Percentiles rank a stretch among this genome's conserved stretches.
phyloP scores from a whole-genome alignment of 306 rosid genomes.

The Vigna nakashimae region DNA sequence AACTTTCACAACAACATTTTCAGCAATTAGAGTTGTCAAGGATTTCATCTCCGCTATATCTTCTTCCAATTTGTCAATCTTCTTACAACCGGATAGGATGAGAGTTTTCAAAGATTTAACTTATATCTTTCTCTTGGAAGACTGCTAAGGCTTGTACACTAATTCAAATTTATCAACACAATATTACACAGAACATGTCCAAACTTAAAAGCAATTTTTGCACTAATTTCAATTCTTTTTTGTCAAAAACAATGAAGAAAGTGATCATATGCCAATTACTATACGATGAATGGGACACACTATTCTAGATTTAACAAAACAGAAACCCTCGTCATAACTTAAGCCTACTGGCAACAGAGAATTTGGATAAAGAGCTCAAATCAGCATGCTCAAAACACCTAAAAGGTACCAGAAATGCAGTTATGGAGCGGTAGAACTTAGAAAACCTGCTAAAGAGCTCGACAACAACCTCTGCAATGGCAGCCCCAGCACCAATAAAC shows the following conservation, averaged over 20 bases:
- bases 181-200: not conserved
- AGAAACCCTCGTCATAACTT: too few relatives aligned
- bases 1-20: not conserved
- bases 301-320: not conserved
- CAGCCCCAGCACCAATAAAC: too few relatives aligned
- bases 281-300: too few relatives aligned
- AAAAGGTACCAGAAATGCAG: too few relatives aligned
- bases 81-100: not conserved
- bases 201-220: not conserved
- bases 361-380: too few relatives aligned
- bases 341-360: too few relatives aligned
- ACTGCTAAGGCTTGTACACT: not conserved
- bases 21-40: not conserved
- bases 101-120: not conserved
- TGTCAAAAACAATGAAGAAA: not conserved
- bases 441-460: too few relatives aligned
- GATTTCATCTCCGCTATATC: not conserved
- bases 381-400: too few relatives aligned
- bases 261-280: too few relatives aligned
- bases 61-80: not conserved
- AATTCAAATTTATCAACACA: constrained; percentile 13
- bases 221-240: not conserved
- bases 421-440: too few relatives aligned
- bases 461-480: too few relatives aligned
- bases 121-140: not conserved